These are phyloP conservation scores for Acer negundo DNA, from an alignment of 345 rosid species.

Conservation along the genomic window DNA sequence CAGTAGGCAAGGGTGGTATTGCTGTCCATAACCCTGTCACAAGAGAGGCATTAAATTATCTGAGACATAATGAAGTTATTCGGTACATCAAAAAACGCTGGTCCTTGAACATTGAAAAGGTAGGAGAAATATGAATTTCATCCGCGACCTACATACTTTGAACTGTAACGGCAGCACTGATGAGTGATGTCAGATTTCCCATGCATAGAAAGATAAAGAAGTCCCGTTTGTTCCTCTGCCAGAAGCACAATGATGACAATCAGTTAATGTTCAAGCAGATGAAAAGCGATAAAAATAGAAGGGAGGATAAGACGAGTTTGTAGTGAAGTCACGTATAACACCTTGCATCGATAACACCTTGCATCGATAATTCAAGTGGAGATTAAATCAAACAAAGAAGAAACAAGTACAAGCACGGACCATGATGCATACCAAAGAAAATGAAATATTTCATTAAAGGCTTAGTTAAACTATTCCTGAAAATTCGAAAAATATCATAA, in stretches of 20 bases:
- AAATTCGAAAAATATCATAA: not conserved
- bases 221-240: constrained; percentile 89
- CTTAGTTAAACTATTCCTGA: not conserved
- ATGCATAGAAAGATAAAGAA: constrained; percentile 74
- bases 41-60: constrained; percentile 13
- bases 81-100: not conserved
- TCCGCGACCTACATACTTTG: constrained; percentile 57
- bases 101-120: not conserved
- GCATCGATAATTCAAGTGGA: not conserved
- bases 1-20: constrained; percentile 35
- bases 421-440: too few relatives aligned
- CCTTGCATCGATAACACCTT: not conserved
- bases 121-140: constrained; percentile 5
- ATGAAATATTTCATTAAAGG: too few relatives aligned
- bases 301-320: not conserved
- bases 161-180: constrained; percentile 58
- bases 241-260: constrained; percentile 12
- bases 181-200: constrained; percentile 59
- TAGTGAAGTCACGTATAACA: not conserved
- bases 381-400: constrained; percentile 1
- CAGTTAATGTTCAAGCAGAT: not conserved
- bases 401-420: not conserved
- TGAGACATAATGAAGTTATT: not conserved
- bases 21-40: constrained; percentile 71
- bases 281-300: not conserved